Conservation (phyloP, 352 stramenopile species). For the Pythium pyrilobum region DNA sequence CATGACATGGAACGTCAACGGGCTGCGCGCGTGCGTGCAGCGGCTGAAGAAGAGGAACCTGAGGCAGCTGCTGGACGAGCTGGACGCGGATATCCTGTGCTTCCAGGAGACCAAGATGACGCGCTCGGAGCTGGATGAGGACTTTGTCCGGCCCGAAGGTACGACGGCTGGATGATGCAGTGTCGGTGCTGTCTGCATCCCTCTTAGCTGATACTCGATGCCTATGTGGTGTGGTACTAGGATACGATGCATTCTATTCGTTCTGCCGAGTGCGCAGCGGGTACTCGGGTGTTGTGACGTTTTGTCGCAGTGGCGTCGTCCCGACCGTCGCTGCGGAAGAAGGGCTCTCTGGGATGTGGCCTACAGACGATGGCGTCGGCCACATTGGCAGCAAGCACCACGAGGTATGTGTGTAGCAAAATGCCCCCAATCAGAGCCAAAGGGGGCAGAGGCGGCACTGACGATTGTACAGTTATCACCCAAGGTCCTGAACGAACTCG, state of each 20-base stretch:
- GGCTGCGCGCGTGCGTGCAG: constrained; percentile 68
- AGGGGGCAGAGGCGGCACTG: too few relatives aligned
- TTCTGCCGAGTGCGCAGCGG: constrained; percentile 60
- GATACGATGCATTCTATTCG: constrained; percentile 82
- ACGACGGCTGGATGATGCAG: too few relatives aligned
- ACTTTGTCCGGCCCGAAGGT: constrained; percentile 63
- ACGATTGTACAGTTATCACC: constrained; percentile 29
- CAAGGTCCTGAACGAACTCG: constrained; percentile 52
- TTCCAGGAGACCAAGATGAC: constrained; percentile 87
- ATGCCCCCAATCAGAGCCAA: too few relatives aligned
- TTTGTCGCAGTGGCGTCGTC: constrained; percentile 37
- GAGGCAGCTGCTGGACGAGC: constrained; percentile 39
- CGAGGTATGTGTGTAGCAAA: constrained; percentile 25
- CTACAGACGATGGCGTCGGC: constrained; percentile 50
- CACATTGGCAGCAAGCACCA: constrained; percentile 41
- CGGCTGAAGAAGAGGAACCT: constrained; percentile 41
- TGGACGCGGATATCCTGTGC: constrained; percentile 72
- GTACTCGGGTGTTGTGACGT: constrained; percentile 81
- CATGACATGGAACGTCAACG: constrained; percentile 87
- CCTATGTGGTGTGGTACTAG: constrained; percentile 14
- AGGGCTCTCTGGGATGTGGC: constrained; percentile 59
- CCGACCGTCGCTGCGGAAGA: constrained; percentile 62
- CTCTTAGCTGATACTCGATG: neutral
- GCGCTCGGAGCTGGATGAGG: constrained; percentile 72
- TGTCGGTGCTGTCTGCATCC: too few relatives aligned